Evolutionary conservation across 305 asterid genomes (phyloP), one percentile per base, ranked within the genome.

Genomic region (Fraxinus sp.): DNA sequence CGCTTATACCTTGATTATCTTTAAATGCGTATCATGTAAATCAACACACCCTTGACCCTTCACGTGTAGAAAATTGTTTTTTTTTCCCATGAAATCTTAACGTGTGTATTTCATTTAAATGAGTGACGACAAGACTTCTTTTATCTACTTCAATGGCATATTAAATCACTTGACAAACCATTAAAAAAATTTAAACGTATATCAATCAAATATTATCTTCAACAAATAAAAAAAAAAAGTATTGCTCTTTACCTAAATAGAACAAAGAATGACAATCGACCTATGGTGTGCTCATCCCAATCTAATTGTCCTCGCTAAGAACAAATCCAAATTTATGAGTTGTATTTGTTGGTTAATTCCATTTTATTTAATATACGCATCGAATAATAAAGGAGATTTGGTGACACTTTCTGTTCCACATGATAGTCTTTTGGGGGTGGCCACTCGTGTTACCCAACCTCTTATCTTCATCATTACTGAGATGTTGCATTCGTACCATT

Each of bases 321-420:
- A 30, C 76, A 71, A 71, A 32, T 71, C 44, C 13, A 71, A 32
- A 16, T 6, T 30, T 2, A 14, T 71, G 75, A 70, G 75, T 70
- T 70, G 41, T 70, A 30, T 13, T 9, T 30, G 75, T 66, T 22
- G 74, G 35, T 30, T 30, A 30, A 13, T 70, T 28, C 37, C 36
- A 70, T 70, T 2, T 28, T 11, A 52, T 28, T 71, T 32, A 71
- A 32, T 32, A 16, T 2, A 16, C 8, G 6, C 18, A 14, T 71
- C 11, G 11, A 71, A 71, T 71, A 16, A 39, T 71, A 5, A 71
- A 71, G 24, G 76, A 57, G 32, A 37, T n/a, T 39, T 24, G 62
- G 44, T 9, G 73, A 46, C 35, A 76, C 72, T 66, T 79, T 79
- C 7, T 44, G 80, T 55, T 75, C 68, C 76, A 64, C 78, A 41